Evolutionary conservation across 768 basidiomycete genomes (phyloP).

Genomic region (Lentinula aciculospora): DNA sequence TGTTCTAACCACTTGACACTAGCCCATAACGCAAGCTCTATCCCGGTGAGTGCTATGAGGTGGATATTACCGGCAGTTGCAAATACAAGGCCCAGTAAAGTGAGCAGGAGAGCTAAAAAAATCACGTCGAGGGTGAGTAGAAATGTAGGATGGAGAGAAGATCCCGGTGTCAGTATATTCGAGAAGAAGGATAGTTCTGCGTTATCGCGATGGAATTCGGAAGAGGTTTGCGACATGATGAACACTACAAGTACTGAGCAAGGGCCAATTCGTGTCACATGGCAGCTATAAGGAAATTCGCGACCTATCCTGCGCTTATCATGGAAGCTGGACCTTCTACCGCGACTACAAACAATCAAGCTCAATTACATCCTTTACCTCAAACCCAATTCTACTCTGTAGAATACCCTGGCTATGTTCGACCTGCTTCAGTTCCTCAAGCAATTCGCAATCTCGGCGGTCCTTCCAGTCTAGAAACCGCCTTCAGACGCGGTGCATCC

Average conservation of each 20-base stretch:
- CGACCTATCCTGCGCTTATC: not conserved
- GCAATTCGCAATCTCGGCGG: slow-evolving; percentile 69
- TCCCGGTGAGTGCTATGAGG: slow-evolving; percentile 56
- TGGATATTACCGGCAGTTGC: slow-evolving; percentile 64
- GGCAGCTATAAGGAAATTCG: not conserved
- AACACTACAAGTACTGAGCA: not conserved
- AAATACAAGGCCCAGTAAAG: slow-evolving; percentile 54
- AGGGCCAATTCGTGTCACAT: not conserved
- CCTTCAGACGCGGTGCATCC: slow-evolving; percentile 66
- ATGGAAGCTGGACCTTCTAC: slow-evolving; percentile 11
- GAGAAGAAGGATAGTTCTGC: slow-evolving; percentile 32
- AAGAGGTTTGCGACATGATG: not conserved
- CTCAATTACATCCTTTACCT: slow-evolving; percentile 34
- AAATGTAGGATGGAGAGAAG: slow-evolving; percentile 68
- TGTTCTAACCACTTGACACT: slow-evolving; percentile 71
- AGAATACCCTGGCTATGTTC: slow-evolving; percentile 89
- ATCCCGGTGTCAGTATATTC: slow-evolving; percentile 66
- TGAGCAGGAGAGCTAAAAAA: slow-evolving; percentile 50
- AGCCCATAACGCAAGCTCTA: slow-evolving; percentile 68
- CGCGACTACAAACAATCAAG: slow-evolving; percentile 13
- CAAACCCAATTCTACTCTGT: slow-evolving; percentile 67
- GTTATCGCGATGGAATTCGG: not conserved
- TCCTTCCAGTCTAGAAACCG: slow-evolving; percentile 62
- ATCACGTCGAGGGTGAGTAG: slow-evolving; percentile 57
- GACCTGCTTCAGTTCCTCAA: slow-evolving; percentile 48